A percentile compares a stretch with the other conserved stretches of the same genome.
Conservation (phyloP, 2,329 filamentous ascomycete species). For the Colletotrichum sp. region DNA sequence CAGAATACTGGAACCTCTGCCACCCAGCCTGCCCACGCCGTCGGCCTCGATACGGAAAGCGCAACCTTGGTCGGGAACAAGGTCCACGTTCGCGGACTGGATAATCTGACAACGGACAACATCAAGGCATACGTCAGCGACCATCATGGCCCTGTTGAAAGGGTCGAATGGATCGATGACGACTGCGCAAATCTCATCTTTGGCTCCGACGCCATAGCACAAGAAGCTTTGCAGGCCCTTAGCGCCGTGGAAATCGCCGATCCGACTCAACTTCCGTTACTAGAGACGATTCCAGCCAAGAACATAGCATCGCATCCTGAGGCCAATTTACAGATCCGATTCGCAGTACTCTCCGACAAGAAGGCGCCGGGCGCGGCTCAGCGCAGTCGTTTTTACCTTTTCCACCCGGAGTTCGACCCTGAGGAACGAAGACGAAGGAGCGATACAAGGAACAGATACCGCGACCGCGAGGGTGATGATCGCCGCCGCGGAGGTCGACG, state of each 20-base stretch:
- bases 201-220: slow-evolving; percentile 54
- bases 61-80: slow-evolving; percentile 51
- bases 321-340: slow-evolving; percentile 71
- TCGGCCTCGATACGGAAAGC: neutral
- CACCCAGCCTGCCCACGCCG: neutral
- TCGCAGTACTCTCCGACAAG: slow-evolving; percentile 76
- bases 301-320: slow-evolving; percentile 71
- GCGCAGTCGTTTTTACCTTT: slow-evolving; percentile 88
- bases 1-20: neutral
- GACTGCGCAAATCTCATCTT: slow-evolving; percentile 88
- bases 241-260: slow-evolving; percentile 58
- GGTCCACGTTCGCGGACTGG: slow-evolving; percentile 83
- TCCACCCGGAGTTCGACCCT: slow-evolving; percentile 88
- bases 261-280: slow-evolving; percentile 57
- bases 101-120: slow-evolving; percentile 80
- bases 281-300: slow-evolving; percentile 75
- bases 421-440: slow-evolving; percentile 70
- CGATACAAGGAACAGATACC: slow-evolving; percentile 65
- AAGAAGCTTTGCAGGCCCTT: slow-evolving; percentile 60
- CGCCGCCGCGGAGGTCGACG: slow-evolving; percentile 39
- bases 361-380: slow-evolving; percentile 81
- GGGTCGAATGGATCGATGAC: slow-evolving; percentile 95
- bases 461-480: slow-evolving; percentile 55
- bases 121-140: slow-evolving; percentile 77
- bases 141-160: slow-evolving; percentile 65